Base-by-base conservation (phyloP, 2,329 filamentous ascomycete species). In the Epichloe hybrida region DNA sequence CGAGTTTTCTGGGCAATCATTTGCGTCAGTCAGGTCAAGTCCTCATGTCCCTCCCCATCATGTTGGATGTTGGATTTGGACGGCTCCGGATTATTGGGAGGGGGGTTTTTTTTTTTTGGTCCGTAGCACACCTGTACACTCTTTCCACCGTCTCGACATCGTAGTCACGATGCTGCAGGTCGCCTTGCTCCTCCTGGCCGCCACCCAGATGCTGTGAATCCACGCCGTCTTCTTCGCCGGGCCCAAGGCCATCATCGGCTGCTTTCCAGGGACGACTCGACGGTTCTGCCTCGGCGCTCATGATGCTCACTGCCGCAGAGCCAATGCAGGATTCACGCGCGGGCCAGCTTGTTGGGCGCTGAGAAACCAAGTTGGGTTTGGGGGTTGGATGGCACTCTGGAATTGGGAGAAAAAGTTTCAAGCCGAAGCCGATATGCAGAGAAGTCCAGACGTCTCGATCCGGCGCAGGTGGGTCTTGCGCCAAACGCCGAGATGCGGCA, bases 61-160 rank as follows among this genome's bases (percentile, higher is more conserved):
- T 31, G 17, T 31, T 31, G 8, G 27, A 31, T 11, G 17, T 17
- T 9, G 20, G 43, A n/a, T 34, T 27, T 7, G 2, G 17, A 17
- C 2, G 17, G 17, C 17, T 17, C 17, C 17, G 17, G 17, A 17
- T 17, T 17, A 17, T 17, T 17, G 17, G n/a, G n/a, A n/a, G n/a
- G n/a, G n/a, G n/a, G n/a, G 17, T 17, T 17, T 17, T 7, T 15
- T 7, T 27, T 27, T 27, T 15, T 23, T 23, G 7, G n/a, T 31
- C 27, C 11, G 17, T 11, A 34, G 36, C 31, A 20, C 51, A 71
- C 68, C 64, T 66, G 65, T 81, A 81, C 42, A 80, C 74, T 40
- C 67, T 64, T 61, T 81, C 77, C 42, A 80, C 69, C 40, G 71
- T 71, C 58, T 73, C 73, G 34, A 72, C 59, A 52, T 73, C 70